These are phyloP conservation scores for Leonotis leonurus DNA, from an alignment of 257 asterid species.

Conservation along the genomic window DNA sequence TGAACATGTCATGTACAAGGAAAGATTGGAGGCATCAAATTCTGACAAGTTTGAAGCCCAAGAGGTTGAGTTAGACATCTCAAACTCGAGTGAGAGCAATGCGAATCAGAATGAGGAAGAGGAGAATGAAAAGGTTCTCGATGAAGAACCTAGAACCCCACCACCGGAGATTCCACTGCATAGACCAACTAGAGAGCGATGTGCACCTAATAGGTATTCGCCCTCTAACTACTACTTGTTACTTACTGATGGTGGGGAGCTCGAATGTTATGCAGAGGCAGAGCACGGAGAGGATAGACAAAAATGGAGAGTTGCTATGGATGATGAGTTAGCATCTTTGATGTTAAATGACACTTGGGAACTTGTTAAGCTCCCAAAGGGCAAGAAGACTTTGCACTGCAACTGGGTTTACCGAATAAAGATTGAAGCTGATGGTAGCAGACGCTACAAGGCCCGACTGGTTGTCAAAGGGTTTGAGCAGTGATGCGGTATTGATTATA, in stretches of 20 bases:
- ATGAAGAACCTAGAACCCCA: too few relatives aligned
- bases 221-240: too few relatives aligned
- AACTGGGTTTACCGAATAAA: not conserved
- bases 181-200: too few relatives aligned
- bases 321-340: not conserved
- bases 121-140: not conserved
- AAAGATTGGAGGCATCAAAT: not conserved
- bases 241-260: not conserved
- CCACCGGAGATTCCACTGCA: too few relatives aligned
- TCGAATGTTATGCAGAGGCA: not conserved
- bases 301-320: not conserved
- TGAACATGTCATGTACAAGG: too few relatives aligned
- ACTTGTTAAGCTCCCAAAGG: not conserved
- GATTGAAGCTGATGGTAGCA: not conserved
- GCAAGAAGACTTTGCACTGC: not conserved
- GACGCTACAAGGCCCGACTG: not conserved
- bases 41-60: not conserved
- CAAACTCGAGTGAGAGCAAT: not conserved
- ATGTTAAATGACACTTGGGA: not conserved
- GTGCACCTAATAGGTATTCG: too few relatives aligned
- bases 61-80: not conserved
- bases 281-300: not conserved
- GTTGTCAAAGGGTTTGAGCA: too few relatives aligned
- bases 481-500: not conserved
- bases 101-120: not conserved